Evolutionary conservation across 176 grass and related monocot species (phyloP).

Genomic region (Eleusine indica): DNA sequence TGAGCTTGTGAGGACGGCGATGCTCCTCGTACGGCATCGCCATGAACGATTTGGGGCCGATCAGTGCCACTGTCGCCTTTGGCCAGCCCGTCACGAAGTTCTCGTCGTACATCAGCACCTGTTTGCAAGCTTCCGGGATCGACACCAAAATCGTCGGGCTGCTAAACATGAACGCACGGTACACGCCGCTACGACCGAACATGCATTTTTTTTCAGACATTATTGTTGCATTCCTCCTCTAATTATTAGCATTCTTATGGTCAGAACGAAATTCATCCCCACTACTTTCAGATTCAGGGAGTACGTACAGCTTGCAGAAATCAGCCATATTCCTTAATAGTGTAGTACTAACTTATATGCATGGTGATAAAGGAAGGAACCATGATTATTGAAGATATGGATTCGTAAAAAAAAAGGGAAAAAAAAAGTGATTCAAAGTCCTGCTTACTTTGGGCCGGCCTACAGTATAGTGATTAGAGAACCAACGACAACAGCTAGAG

Average conservation of each 20-base stretch:
- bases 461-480: not conserved
- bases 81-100: slow-evolving; percentile 75
- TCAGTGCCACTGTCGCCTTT: slow-evolving; percentile 64
- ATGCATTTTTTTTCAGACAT: slow-evolving; percentile 15
- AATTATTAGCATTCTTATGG: too few species aligned
- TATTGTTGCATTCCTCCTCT: too few species aligned
- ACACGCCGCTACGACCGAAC: slow-evolving; percentile 65
- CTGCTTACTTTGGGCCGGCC: not conserved
- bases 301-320: too few species aligned
- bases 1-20: slow-evolving; percentile 66
- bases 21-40: slow-evolving; percentile 75
- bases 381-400: too few species aligned
- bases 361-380: too few species aligned
- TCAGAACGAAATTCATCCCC: too few species aligned
- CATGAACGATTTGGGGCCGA: slow-evolving; percentile 82
- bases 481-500: not conserved
- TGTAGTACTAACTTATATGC: too few species aligned
- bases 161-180: slow-evolving; percentile 94
- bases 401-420: too few species aligned
- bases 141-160: slow-evolving; percentile 67
- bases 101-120: slow-evolving; percentile 87
- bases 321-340: too few species aligned
- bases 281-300: too few species aligned
- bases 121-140: slow-evolving; percentile 66
- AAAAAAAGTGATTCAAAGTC: too few species aligned